A percentile compares a stretch with the other conserved stretches of the same genome.
These are phyloP conservation scores for Lithospermum erythrorhizon DNA, from an alignment of 257 asterid genomes.

Conservation along the genomic window DNA sequence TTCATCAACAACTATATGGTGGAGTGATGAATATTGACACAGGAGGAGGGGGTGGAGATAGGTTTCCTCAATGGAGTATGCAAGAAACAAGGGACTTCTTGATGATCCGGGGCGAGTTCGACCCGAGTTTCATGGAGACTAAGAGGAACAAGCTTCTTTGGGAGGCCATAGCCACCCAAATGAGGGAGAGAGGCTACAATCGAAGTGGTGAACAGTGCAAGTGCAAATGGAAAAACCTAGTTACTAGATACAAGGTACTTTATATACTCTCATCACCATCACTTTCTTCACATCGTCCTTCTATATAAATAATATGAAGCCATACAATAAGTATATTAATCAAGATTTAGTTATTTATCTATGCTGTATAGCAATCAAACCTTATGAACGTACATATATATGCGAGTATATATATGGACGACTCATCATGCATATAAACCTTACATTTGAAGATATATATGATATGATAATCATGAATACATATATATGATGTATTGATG, in stretches of 20 bases:
- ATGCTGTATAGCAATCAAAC: no score
- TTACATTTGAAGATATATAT: no score
- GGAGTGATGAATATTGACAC: slow-evolving; percentile 30
- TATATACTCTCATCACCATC: no score
- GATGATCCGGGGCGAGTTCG: slow-evolving; percentile 80
- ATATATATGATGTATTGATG: neutral
- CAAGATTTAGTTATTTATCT: no score
- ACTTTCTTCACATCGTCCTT: no score
- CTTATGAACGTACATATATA: no score
- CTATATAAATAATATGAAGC: no score
- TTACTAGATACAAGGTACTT: slow-evolving; percentile 76
- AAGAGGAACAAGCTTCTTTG: slow-evolving; percentile 78
- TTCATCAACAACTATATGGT: slow-evolving; percentile 34
- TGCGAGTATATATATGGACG: no score
- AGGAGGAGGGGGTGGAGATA: slow-evolving; percentile 34
- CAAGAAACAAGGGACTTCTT: slow-evolving; percentile 86
- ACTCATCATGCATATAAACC: no score
- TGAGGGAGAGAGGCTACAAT: slow-evolving; percentile 78
- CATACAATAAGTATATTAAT: no score
- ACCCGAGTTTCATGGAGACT: slow-evolving; percentile 83
- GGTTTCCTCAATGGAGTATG: slow-evolving; percentile 96
- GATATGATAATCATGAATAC: no score
- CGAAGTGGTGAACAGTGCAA: slow-evolving; percentile 97
- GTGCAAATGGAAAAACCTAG: slow-evolving; percentile 98
- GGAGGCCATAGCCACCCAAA: slow-evolving; percentile 80